phyloP scores from a whole-genome alignment of 768 basidiomycete species.

The Phylloporus arenicola region DNA sequence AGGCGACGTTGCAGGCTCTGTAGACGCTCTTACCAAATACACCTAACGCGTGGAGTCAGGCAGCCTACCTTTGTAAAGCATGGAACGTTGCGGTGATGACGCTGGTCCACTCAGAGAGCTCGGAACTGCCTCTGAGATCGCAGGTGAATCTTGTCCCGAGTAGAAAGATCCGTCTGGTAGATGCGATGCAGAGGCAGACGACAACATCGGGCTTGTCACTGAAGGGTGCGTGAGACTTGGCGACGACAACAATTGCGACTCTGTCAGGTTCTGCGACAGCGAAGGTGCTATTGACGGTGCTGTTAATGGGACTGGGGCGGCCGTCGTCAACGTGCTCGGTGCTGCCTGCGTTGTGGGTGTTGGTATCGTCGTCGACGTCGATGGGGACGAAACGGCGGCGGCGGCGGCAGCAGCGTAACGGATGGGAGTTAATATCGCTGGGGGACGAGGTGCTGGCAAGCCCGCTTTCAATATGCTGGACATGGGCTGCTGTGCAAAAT shows the following conservation, averaged over 20 bases:
- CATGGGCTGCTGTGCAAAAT: conserved; percentile 77
- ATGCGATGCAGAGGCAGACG: conserved; percentile 60
- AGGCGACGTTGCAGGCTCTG: conserved; percentile 45
- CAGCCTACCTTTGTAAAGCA: conserved; percentile 45
- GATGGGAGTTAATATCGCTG: conserved; percentile 67
- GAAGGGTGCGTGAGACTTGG: conserved; percentile 86
- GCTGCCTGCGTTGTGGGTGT: conserved; percentile 35
- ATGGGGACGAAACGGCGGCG: conserved; percentile 25
- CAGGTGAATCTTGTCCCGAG: conserved; percentile 67
- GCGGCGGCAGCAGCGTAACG: conserved; percentile 92
- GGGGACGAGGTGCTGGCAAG: conserved; percentile 50
- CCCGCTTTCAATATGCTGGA: conserved; percentile 70
- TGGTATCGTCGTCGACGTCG: conserved; percentile 20
- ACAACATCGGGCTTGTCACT: conserved; percentile 74
- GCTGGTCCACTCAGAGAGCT: conserved; percentile 42
- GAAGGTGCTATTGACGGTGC: conserved; percentile 35
- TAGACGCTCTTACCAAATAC: conserved; percentile 16
- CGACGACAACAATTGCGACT: conserved; percentile 49
- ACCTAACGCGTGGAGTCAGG: conserved; percentile 13
- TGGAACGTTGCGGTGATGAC: conserved; percentile 52
- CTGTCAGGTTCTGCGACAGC: conserved; percentile 29
- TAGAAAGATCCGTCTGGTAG: conserved; percentile 65
- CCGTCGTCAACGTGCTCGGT: conserved; percentile 26
- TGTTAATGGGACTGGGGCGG: conserved; percentile 38
- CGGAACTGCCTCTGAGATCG: conserved; percentile 59